Evolutionary conservation across 2,329 filamentous ascomycete species (phyloP), one percentile per base, ranked within the genome.

Genomic region (Pyricularia sp.): DNA sequence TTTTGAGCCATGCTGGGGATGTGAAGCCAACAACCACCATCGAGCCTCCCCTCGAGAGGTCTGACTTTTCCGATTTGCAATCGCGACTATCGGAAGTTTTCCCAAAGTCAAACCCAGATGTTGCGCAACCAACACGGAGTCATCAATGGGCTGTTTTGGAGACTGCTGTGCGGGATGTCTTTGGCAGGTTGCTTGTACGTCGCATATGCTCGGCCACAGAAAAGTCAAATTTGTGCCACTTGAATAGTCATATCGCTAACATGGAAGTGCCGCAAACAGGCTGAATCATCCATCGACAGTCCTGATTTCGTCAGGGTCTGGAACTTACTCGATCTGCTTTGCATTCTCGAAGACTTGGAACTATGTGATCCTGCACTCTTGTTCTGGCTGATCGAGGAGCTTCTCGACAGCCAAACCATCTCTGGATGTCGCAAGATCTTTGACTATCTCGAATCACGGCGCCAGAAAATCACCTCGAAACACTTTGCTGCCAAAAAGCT

Each of bases 351-450:
- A 66, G 93, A 96, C 72, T 85, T 88, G 73, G 89, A 88, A 80
- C 82, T 82, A 78, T 87, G 80, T 73, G 92, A 96, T 68, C 86
- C 91, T 0, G 89, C 89, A 22, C 80, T 99, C 9, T 82, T 94
- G 8, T 92, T 96, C 71, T 93, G 90, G 84, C 84, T 99, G 19
- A 87, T 97, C 24, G 94, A 99, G 74, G 94, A 97, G 75, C 84
- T 99, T 1, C 82, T 99, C 30, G 96, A 99, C 75, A 96, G 92
- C 72, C 93, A 99, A 75, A 96, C 93, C 0, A 96, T 97, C 57
- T 84, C 91, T 28, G 93, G 91, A 35, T 99, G 94, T 73, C 88
- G 92, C 66, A 90, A 85, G 67, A 89, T 97, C 16, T 97, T 99
- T 73, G 92, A 96, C 73, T 99, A 93, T 71, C 83, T 99, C 59